phyloP scores from a whole-genome alignment of 2,329 filamentous ascomycete species.

The Colletotrichum sp. region DNA sequence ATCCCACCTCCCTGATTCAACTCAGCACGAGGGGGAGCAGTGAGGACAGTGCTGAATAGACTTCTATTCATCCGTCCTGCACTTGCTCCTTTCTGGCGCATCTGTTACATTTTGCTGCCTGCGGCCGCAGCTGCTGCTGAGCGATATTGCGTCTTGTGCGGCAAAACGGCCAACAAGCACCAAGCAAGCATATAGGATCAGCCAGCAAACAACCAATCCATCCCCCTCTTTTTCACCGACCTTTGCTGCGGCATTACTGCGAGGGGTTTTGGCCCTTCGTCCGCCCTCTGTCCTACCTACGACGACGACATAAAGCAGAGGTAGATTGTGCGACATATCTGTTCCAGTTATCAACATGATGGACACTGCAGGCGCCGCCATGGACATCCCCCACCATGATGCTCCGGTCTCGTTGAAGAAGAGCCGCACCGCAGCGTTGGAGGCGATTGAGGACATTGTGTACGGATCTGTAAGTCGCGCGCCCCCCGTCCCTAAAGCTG shows the following conservation, averaged over 20 bases:
- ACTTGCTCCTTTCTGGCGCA: conserved; percentile 19
- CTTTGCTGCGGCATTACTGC: neutral
- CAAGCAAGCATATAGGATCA: neutral
- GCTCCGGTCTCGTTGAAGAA: conserved; percentile 15
- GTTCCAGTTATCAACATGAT: neutral
- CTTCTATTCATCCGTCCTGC: conserved; percentile 19
- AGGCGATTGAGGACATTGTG: conserved; percentile 83
- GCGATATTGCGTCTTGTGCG: neutral
- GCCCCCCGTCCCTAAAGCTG: neutral
- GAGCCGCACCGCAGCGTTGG: conserved; percentile 48
- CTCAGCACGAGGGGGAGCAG: conserved; percentile 18
- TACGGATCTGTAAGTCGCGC: conserved; percentile 79
- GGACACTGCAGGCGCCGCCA: conserved; percentile 15
- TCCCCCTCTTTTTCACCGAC: neutral
- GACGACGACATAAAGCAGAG: neutral
- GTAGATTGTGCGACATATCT: neutral
- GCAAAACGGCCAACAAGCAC: neutral
- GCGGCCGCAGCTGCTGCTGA: neutral
- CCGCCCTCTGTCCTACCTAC: neutral
- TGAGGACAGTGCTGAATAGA: conserved; percentile 24
- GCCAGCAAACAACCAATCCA: neutral
- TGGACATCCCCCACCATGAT: conserved; percentile 22
- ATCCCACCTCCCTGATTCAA: conserved; percentile 21
- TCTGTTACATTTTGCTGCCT: neutral
- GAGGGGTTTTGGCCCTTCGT: neutral